phyloP scores from a whole-genome alignment of 2,329 filamentous ascomycete genomes.

The Akanthomyces uredinophilus region DNA sequence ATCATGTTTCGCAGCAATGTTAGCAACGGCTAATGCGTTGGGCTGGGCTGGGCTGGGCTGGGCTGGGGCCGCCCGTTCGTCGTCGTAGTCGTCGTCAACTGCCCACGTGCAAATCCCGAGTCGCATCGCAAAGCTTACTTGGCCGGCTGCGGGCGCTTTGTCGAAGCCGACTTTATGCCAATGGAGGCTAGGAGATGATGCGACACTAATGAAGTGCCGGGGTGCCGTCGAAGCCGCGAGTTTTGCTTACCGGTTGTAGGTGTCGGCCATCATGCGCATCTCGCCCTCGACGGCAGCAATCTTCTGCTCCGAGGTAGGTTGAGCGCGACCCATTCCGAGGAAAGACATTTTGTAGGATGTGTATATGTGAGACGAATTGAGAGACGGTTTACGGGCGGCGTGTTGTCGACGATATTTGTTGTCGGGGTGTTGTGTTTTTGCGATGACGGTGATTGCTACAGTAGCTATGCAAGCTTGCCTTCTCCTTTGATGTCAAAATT shows the following conservation, averaged over 20 bases:
- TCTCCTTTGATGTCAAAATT: slow-evolving; percentile 14
- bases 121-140: not conserved
- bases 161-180: not conserved
- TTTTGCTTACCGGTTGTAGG: slow-evolving; percentile 81
- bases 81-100: not conserved
- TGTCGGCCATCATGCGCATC: slow-evolving; percentile 95
- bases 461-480: not conserved
- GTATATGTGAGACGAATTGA: not conserved
- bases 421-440: not conserved
- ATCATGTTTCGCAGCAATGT: not conserved
- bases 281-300: slow-evolving; percentile 94
- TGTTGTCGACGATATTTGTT: not conserved
- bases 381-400: not conserved
- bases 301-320: slow-evolving; percentile 94
- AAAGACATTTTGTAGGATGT: slow-evolving; percentile 35
- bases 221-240: not conserved
- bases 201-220: no score
- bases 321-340: slow-evolving; percentile 55
- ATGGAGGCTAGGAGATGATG: not conserved
- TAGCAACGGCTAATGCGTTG: not conserved
- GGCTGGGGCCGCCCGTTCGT: no score
- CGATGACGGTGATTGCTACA: slow-evolving; percentile 1
- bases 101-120: no score
- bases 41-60: no score
- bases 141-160: not conserved